These are phyloP conservation scores for Athelia sp. DNA, from an alignment of 1,284 basidiomycete genomes.

Conservation along the genomic window DNA sequence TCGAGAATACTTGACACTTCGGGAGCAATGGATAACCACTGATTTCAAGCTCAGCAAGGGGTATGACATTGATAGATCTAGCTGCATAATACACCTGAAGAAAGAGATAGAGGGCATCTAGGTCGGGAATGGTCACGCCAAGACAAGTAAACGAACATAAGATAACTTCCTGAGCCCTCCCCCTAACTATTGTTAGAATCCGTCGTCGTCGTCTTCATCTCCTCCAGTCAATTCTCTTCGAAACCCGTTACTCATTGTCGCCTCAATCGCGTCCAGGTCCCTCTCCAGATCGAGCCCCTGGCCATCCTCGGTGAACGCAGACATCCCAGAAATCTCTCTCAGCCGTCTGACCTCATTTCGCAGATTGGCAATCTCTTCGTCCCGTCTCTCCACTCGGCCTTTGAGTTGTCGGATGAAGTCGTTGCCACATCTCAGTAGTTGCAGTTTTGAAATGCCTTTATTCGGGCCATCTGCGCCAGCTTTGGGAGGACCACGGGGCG, in stretches of 20 bases:
- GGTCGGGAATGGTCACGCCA: too few species aligned
- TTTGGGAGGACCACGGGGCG: constrained; percentile 82
- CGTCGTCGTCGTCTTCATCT: constrained; percentile 14
- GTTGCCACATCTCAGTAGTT: constrained; percentile 86
- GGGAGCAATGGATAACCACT: too few species aligned
- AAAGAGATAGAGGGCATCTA: too few species aligned
- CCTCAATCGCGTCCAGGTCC: constrained; percentile 37
- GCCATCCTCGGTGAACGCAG: constrained; percentile 20
- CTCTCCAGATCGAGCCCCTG: constrained; percentile 24
- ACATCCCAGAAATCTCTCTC: constrained; percentile 33
- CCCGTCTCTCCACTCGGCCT: constrained; percentile 76
- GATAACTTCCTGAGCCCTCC: too few species aligned
- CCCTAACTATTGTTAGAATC: neutral
- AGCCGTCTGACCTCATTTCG: constrained; percentile 67
- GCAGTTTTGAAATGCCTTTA: constrained; percentile 93
- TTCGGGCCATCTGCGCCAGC: constrained; percentile 86
- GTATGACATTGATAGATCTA: too few species aligned
- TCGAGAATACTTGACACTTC: too few species aligned
- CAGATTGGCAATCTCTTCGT: constrained; percentile 72
- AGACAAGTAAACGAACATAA: too few species aligned
- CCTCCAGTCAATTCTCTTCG: constrained; percentile 1
- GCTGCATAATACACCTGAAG: too few species aligned
- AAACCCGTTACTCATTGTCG: constrained; percentile 6
- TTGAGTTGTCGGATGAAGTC: constrained; percentile 80
- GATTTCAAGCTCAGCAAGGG: too few species aligned